These are phyloP conservation scores for Lasiodiplodia sp. DNA, from an alignment of 2,329 filamentous ascomycete genomes.

Conservation along the genomic window DNA sequence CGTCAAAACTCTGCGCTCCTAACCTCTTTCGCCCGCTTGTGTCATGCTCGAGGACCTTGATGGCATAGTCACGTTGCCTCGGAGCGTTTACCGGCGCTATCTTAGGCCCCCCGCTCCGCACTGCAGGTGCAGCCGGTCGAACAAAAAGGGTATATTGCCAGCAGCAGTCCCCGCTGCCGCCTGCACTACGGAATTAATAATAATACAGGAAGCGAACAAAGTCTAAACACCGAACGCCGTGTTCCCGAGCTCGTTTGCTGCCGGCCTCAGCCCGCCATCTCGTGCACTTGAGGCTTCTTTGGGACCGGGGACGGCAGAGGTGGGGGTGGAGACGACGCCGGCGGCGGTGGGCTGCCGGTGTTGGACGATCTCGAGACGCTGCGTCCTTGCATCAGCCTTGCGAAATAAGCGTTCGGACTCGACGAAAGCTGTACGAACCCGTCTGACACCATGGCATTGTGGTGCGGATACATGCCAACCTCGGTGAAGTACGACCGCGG, in stretches of 20 bases:
- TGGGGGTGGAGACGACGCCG: constrained; percentile 19
- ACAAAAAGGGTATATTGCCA: constrained; percentile 17
- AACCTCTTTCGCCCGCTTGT: neutral
- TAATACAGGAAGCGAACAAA: neutral
- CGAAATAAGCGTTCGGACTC: constrained; percentile 16
- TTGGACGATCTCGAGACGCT: constrained; percentile 21
- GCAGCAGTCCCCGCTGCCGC: neutral
- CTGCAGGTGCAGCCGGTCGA: constrained; percentile 9
- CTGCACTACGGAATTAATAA: neutral
- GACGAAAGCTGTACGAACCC: constrained; percentile 20
- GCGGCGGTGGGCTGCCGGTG: constrained; percentile 24
- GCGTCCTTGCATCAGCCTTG: constrained; percentile 25
- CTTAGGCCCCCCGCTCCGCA: constrained; percentile 10
- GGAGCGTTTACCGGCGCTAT: constrained; percentile 12
- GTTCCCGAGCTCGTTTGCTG: neutral
- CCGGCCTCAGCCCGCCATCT: constrained; percentile 22
- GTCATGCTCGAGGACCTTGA: constrained; percentile 6
- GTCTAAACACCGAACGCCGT: neutral
- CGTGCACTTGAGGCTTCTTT: constrained; percentile 25
- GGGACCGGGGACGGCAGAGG: constrained; percentile 12
- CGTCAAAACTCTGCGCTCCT: constrained; percentile 11
- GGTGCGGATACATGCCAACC: constrained; percentile 27
- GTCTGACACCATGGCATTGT: constrained; percentile 13
- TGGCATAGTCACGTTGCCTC: neutral
- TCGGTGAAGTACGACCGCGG: constrained; percentile 25